Evolutionary conservation across 1,284 basidiomycete species (phyloP).

Genomic region (Serendipita sp.): DNA sequence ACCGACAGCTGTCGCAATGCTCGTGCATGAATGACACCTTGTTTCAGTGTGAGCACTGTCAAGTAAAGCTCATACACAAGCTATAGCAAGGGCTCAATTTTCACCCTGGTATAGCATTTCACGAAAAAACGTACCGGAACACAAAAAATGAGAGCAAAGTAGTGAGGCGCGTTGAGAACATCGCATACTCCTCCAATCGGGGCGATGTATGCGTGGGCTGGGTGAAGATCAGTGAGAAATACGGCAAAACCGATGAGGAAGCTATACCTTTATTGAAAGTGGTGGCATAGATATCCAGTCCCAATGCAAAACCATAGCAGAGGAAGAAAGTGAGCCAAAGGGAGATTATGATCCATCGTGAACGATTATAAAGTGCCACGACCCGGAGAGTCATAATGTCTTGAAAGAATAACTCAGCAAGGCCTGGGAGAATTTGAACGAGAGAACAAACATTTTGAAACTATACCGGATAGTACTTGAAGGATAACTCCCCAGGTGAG

Average conservation of each 20-base stretch:
- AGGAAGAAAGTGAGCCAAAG: not conserved
- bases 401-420: not conserved
- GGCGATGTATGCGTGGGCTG: not conserved
- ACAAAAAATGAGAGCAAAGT: not conserved
- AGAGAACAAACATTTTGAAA: too few relatives aligned
- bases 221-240: not conserved
- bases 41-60: not conserved
- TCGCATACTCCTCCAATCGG: not conserved
- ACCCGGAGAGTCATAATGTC: not conserved
- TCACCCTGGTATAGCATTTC: too few relatives aligned
- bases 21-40: not conserved
- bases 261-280: not conserved
- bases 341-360: not conserved
- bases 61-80: not conserved
- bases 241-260: not conserved
- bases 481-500: too few relatives aligned
- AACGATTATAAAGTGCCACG: not conserved
- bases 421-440: too few relatives aligned
- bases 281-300: not conserved
- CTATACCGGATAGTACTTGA: too few relatives aligned
- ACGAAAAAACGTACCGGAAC: not conserved
- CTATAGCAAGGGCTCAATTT: not conserved
- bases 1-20: not conserved
- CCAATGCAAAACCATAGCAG: not conserved
- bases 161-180: not conserved